phyloP scores from a whole-genome alignment of 169 alveolate genomes.

The Cryptosporidium tyzzeri region DNA sequence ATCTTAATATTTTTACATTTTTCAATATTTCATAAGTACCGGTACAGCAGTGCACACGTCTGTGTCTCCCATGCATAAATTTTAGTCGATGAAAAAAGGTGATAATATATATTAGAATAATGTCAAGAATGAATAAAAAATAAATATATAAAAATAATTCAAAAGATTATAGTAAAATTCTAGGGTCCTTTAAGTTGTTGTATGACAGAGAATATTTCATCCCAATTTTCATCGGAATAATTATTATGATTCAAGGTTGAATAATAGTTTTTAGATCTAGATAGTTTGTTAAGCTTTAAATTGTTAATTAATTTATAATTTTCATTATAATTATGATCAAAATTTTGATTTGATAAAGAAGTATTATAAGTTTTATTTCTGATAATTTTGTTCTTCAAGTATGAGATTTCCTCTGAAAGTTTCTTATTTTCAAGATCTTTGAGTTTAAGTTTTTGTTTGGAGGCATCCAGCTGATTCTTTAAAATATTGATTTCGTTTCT shows the following conservation, averaged over 20 bases:
- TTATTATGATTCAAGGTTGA: neutral
- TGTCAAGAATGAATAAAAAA: neutral
- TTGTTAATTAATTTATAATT: neutral
- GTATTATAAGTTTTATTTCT: slow-evolving; percentile 18
- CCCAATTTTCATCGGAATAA: slow-evolving; percentile 59
- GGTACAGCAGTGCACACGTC: neutral
- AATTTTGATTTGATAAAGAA: neutral
- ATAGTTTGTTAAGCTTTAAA: slow-evolving; percentile 7
- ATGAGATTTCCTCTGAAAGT: slow-evolving; percentile 31
- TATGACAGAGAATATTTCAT: slow-evolving; percentile 57
- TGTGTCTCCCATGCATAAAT: slow-evolving; percentile 7
- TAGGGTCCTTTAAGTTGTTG: slow-evolving; percentile 42
- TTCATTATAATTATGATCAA: neutral
- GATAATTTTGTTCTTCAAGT: slow-evolving; percentile 41
- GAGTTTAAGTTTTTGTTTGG: slow-evolving; percentile 35
- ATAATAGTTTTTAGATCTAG: slow-evolving; percentile 33
- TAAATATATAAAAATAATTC: neutral
- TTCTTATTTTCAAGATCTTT: slow-evolving; percentile 49
- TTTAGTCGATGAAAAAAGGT: neutral
- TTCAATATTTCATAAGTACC: slow-evolving; percentile 19
- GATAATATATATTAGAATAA: neutral
- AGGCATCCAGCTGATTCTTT: slow-evolving; percentile 48
- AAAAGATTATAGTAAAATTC: neutral
- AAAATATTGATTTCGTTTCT: slow-evolving; percentile 53
- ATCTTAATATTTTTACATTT: neutral